phyloP scores from a whole-genome alignment of 768 basidiomycete genomes.

The Boletales sp. region DNA sequence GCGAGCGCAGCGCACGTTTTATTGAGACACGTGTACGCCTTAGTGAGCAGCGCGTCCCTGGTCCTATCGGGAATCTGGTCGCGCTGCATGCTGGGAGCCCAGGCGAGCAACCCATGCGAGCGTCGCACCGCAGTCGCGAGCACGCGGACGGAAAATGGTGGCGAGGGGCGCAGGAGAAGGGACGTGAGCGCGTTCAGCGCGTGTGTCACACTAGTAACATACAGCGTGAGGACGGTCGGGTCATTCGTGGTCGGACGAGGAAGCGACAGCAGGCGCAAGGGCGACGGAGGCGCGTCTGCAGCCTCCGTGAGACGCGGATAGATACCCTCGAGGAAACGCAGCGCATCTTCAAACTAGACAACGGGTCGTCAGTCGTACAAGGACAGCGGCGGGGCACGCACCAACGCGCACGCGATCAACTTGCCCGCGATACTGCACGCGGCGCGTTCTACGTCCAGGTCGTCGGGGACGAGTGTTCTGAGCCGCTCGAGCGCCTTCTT shows the following conservation, averaged over 20 bases:
- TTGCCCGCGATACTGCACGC: slow-evolving; percentile 67
- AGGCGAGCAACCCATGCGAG: slow-evolving; percentile 42
- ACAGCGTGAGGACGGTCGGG: slow-evolving; percentile 44
- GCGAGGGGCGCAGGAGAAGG: slow-evolving; percentile 17
- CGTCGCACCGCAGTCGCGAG: slow-evolving; percentile 31
- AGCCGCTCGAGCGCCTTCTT: slow-evolving; percentile 44
- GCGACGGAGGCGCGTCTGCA: slow-evolving; percentile 2
- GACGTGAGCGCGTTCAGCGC: slow-evolving; percentile 43
- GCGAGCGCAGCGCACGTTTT: slow-evolving; percentile 31
- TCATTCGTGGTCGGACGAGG: slow-evolving; percentile 37
- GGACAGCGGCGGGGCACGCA: slow-evolving; percentile 34
- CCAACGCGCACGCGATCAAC: slow-evolving; percentile 65
- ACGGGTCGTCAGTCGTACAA: neutral
- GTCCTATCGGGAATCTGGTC: slow-evolving; percentile 47
- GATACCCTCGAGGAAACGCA: slow-evolving; percentile 44
- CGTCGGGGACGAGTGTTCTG: slow-evolving; percentile 41
- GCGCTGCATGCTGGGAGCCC: slow-evolving; percentile 44
- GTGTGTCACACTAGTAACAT: slow-evolving; percentile 59
- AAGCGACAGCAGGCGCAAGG: slow-evolving; percentile 37
- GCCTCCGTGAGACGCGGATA: slow-evolving; percentile 35
- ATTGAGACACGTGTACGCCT: slow-evolving; percentile 53
- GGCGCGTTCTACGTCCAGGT: slow-evolving; percentile 70
- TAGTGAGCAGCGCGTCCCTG: slow-evolving; percentile 54
- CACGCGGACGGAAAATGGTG: slow-evolving; percentile 12
- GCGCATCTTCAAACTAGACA: slow-evolving; percentile 52